phyloP scores from a whole-genome alignment of 345 rosid species.

The Linum usitatissimum region DNA sequence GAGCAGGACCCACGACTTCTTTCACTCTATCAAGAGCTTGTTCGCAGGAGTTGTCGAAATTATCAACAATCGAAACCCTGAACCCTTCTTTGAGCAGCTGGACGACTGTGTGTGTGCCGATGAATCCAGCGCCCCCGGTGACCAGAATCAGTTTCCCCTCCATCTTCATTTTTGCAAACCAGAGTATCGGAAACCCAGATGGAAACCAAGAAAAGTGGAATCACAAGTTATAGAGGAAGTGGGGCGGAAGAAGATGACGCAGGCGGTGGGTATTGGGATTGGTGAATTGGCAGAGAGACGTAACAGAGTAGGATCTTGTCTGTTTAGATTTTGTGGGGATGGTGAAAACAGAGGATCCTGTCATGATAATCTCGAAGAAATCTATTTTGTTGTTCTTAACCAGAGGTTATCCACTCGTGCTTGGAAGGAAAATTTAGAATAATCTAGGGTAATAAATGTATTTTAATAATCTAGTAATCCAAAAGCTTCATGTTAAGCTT shows the following conservation, averaged over 20 bases:
- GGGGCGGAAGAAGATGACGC: slow-evolving; percentile 6
- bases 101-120: slow-evolving; percentile 81
- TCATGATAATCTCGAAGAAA: too few species aligned
- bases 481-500: too few species aligned
- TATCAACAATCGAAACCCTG: slow-evolving; percentile 70
- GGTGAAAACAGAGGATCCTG: too few species aligned
- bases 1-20: slow-evolving; percentile 66
- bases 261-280: background rate
- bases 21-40: slow-evolving; percentile 76
- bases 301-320: background rate
- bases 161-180: slow-evolving; percentile 24
- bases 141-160: slow-evolving; percentile 54
- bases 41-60: slow-evolving; percentile 66
- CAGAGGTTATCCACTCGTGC: too few species aligned
- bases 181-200: background rate
- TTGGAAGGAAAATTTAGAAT: too few species aligned
- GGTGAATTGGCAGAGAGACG: background rate
- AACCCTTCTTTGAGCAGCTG: slow-evolving; percentile 77
- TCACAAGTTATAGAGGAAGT: background rate
- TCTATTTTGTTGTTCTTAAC: too few species aligned
- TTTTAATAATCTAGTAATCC: too few species aligned
- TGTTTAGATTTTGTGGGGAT: too few species aligned
- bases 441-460: too few species aligned
- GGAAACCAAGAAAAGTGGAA: background rate
- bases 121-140: slow-evolving; percentile 96